Conservation (phyloP, 2,329 filamentous ascomycete genomes). For the Trichophyton mentagrophytes region DNA sequence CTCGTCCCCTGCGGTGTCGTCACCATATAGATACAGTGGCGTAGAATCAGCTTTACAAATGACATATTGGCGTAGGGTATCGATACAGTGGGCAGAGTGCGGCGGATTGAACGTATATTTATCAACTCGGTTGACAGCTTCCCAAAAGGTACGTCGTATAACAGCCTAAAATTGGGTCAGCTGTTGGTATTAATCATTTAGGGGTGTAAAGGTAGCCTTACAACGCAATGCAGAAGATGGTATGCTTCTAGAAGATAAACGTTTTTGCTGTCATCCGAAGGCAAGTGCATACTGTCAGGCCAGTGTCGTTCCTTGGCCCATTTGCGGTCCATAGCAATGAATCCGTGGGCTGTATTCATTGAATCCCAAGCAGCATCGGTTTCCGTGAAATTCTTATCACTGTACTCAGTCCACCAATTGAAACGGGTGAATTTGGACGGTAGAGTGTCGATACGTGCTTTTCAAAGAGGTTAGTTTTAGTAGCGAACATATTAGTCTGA, state of each 20-base stretch:
- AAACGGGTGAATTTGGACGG: neutral
- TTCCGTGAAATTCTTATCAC: neutral
- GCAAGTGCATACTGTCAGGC: conserved; percentile 14
- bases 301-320: conserved; percentile 14
- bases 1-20: conserved; percentile 9
- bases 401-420: neutral
- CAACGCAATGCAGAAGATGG: neutral
- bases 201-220: neutral
- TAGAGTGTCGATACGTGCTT: no score
- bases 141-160: neutral
- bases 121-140: neutral
- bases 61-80: conserved; percentile 9
- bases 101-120: neutral
- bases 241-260: conserved; percentile 12
- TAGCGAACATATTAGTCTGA: no score
- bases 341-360: conserved; percentile 18
- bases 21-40: conserved; percentile 4
- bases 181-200: neutral
- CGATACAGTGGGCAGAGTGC: conserved; percentile 10
- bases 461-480: no score
- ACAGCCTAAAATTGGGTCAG: neutral
- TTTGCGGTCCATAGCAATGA: conserved; percentile 18
- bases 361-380: conserved; percentile 15
- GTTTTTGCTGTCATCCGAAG: conserved; percentile 10
- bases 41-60: conserved; percentile 11